Percentiles rank a stretch among this genome's conserved stretches.
phyloP scores from a whole-genome alignment of 179 eudicot species.

The Heliamphora pulchella region DNA sequence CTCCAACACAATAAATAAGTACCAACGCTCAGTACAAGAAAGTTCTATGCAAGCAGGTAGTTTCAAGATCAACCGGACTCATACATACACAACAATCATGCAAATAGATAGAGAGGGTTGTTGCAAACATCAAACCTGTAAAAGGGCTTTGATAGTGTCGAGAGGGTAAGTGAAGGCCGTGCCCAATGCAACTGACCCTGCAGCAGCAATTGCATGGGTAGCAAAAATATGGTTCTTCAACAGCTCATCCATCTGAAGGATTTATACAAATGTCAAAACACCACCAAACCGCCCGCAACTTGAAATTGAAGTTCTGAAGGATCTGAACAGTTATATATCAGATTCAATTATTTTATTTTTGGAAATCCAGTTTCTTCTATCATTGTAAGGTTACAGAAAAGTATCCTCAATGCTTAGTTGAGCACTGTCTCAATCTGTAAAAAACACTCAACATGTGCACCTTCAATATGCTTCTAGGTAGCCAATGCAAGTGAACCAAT shows the following conservation, averaged over 20 bases:
- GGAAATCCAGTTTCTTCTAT: too few species aligned
- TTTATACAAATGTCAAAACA: not conserved
- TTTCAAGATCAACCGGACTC: not conserved
- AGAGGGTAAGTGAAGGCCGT: slow-evolving; percentile 67
- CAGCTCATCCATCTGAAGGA: slow-evolving; percentile 58
- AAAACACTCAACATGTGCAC: not conserved
- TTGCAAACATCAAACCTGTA: slow-evolving; percentile 37
- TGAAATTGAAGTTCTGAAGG: not conserved
- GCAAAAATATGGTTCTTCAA: slow-evolving; percentile 55
- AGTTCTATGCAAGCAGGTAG: not conserved
- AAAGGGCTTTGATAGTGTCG: slow-evolving; percentile 68
- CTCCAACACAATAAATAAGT: not conserved
- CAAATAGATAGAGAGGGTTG: too few species aligned
- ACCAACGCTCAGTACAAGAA: not conserved
- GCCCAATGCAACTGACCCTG: slow-evolving; percentile 49
- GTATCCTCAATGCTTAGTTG: not conserved
- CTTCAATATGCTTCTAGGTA: not conserved
- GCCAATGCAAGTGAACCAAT: too few species aligned
- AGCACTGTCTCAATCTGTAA: too few species aligned
- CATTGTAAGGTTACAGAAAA: not conserved
- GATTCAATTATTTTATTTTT: too few species aligned
- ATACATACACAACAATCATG: not conserved
- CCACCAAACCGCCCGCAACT: not conserved
- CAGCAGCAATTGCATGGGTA: slow-evolving; percentile 65
- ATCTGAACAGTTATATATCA: not conserved